Evolutionary conservation across 805 yeast species (phyloP).

Genomic region (Isabelozyma gotoi): DNA sequence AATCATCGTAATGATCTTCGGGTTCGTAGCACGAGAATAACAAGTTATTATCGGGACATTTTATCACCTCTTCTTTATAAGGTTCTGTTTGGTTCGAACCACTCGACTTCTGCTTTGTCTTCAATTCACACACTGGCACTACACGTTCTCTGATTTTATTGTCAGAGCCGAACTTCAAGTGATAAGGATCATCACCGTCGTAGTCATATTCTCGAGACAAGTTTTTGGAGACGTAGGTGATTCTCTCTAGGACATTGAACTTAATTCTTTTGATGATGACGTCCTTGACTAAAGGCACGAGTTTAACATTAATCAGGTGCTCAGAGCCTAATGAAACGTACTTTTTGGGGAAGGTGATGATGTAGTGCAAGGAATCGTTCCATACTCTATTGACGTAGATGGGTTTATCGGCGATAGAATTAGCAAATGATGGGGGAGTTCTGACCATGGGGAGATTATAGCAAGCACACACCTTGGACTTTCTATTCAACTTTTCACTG

Average conservation of each 20-base stretch:
- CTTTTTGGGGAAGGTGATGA: constrained; percentile 69
- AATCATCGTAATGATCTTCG: constrained; percentile 11
- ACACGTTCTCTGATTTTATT: constrained; percentile 48
- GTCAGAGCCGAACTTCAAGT: constrained; percentile 11
- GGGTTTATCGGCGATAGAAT: constrained; percentile 65
- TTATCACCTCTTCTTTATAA: constrained; percentile 60
- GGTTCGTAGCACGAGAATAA: constrained; percentile 54
- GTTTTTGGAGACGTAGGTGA: constrained; percentile 60
- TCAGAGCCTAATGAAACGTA: constrained; percentile 64
- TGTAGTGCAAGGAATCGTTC: constrained; percentile 70
- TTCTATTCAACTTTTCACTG: constrained; percentile 33
- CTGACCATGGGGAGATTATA: constrained; percentile 49
- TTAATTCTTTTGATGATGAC: constrained; percentile 62
- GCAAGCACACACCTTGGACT: constrained; percentile 28
- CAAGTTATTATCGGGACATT: constrained; percentile 60
- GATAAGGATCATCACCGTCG: constrained; percentile 29
- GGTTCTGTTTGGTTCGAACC: constrained; percentile 34
- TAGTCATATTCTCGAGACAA: constrained; percentile 43
- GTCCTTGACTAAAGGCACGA: constrained; percentile 64
- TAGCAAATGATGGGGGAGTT: constrained; percentile 57
- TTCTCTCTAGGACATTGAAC: constrained; percentile 64
- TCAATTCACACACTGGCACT: constrained; percentile 61
- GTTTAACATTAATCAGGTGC: constrained; percentile 59
- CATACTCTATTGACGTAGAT: constrained; percentile 73
- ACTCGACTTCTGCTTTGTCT: constrained; percentile 46